phyloP scores from a whole-genome alignment of 1,139 yeast genomes.

The Magnusiomyces suaveolens region DNA sequence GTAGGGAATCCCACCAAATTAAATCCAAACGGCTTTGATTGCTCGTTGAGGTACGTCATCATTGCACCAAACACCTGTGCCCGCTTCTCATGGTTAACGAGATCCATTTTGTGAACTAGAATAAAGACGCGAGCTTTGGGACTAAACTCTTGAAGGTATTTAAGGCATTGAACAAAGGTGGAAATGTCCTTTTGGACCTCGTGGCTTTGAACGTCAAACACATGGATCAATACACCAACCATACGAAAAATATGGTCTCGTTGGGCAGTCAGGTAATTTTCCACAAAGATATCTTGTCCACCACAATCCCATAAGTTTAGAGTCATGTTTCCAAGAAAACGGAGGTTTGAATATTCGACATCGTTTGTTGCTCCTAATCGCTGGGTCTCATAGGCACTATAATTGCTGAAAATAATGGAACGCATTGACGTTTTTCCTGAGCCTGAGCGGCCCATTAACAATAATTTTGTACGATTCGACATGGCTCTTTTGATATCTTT shows the following conservation, averaged over 20 bases:
- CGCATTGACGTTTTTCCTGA: conserved; percentile 98
- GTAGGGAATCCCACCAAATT: conserved; percentile 85
- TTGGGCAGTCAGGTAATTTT: conserved; percentile 78
- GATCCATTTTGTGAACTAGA: conserved; percentile 88
- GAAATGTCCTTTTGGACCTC: conserved; percentile 90
- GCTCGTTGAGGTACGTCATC: conserved; percentile 72
- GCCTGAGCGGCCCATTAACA: conserved; percentile 81
- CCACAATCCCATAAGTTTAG: conserved; percentile 97
- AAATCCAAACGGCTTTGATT: conserved; percentile 71
- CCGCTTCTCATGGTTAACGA: conserved; percentile 79
- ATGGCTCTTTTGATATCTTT: background rate
- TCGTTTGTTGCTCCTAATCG: conserved; percentile 95
- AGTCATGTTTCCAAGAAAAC: conserved; percentile 92
- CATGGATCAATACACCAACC: conserved; percentile 96
- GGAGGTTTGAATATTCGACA: conserved; percentile 88
- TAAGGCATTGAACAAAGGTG: conserved; percentile 74
- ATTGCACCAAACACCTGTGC: conserved; percentile 74
- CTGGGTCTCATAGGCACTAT: conserved; percentile 93
- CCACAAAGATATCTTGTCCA: conserved; percentile 89
- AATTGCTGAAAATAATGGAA: conserved; percentile 86
- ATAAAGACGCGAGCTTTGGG: conserved; percentile 92
- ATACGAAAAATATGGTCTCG: conserved; percentile 87
- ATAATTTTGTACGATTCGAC: conserved; percentile 38
- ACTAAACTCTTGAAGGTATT: conserved; percentile 71
- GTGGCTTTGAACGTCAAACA: conserved; percentile 89